phyloP scores from a whole-genome alignment of 164 flowering plant genomes.

The Liriodendron chinense region DNA sequence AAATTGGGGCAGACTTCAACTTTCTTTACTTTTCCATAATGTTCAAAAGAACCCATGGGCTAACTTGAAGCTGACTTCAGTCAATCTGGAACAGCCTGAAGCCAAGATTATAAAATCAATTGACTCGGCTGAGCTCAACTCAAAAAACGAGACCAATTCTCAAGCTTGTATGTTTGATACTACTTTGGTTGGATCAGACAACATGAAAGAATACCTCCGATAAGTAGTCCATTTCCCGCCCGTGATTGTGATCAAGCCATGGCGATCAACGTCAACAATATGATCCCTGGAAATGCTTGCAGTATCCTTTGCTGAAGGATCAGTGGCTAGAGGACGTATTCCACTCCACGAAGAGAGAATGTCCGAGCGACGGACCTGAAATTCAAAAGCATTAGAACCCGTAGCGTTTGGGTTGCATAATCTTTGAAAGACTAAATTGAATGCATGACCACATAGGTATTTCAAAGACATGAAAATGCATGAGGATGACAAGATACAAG shows the following conservation, averaged over 20 bases:
- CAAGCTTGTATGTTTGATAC: background rate
- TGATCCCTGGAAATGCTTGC: constrained; percentile 31
- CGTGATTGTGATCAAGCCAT: constrained; percentile 23
- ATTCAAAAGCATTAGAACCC: background rate
- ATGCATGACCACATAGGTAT: background rate
- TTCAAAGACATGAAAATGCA: background rate
- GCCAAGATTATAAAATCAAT: background rate
- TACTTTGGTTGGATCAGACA: background rate
- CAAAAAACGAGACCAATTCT: background rate
- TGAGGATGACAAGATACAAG: background rate
- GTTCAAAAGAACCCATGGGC: background rate
- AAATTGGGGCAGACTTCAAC: background rate
- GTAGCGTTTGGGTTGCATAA: background rate
- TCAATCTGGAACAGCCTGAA: too few relatives aligned
- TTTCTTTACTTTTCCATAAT: background rate
- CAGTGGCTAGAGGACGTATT: constrained; percentile 27
- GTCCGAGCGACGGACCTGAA: constrained; percentile 20
- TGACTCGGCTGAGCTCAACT: background rate
- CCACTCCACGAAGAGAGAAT: constrained; percentile 30
- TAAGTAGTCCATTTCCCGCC: constrained; percentile 32
- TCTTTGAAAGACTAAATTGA: background rate
- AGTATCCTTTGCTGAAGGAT: constrained; percentile 26
- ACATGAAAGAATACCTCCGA: constrained; percentile 21
- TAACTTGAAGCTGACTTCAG: too few relatives aligned
- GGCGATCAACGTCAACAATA: constrained; percentile 21